Percentiles rank a stretch among this genome's conserved stretches.
Conservation (phyloP, 495 filamentous ascomycete species). For the Saxispiralis lemnorum region DNA sequence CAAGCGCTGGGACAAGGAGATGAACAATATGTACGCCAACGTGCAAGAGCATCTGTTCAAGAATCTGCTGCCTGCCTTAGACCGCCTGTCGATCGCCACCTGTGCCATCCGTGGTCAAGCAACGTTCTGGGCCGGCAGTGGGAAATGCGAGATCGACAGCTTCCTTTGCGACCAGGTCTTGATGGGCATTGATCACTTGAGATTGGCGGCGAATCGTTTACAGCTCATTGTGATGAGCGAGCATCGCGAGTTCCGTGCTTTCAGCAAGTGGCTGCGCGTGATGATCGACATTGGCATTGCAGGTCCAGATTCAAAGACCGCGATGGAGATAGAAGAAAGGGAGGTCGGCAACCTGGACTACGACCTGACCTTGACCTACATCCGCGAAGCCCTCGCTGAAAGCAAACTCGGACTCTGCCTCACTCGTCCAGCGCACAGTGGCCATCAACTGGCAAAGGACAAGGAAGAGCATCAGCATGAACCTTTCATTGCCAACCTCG, state of each 20-base stretch:
- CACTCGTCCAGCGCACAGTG: background rate
- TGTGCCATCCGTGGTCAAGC: slow-evolving; percentile 74
- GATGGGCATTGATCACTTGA: slow-evolving; percentile 28
- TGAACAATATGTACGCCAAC: slow-evolving; percentile 54
- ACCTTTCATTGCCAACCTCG: too few species aligned
- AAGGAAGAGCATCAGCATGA: background rate
- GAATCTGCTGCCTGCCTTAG: slow-evolving; percentile 70
- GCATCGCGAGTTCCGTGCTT: slow-evolving; percentile 55
- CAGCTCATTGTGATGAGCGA: slow-evolving; percentile 58
- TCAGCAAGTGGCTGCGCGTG: slow-evolving; percentile 69
- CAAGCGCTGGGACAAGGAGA: slow-evolving; percentile 87
- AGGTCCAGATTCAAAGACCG: slow-evolving; percentile 25
- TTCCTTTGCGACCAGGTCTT: slow-evolving; percentile 23
- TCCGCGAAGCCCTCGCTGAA: slow-evolving; percentile 15
- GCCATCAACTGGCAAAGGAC: background rate
- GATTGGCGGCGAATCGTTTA: slow-evolving; percentile 56
- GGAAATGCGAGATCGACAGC: slow-evolving; percentile 44
- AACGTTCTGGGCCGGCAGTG: slow-evolving; percentile 53
- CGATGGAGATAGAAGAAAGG: slow-evolving; percentile 28
- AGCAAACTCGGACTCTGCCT: slow-evolving; percentile 11
- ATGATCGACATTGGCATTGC: slow-evolving; percentile 49
- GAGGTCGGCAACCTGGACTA: slow-evolving; percentile 20
- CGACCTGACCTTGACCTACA: slow-evolving; percentile 17
- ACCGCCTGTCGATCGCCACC: slow-evolving; percentile 65
- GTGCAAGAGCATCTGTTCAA: slow-evolving; percentile 66